Evolutionary conservation across 2,329 filamentous ascomycete species (phyloP).

Genomic region (Aspergillus tamarii): DNA sequence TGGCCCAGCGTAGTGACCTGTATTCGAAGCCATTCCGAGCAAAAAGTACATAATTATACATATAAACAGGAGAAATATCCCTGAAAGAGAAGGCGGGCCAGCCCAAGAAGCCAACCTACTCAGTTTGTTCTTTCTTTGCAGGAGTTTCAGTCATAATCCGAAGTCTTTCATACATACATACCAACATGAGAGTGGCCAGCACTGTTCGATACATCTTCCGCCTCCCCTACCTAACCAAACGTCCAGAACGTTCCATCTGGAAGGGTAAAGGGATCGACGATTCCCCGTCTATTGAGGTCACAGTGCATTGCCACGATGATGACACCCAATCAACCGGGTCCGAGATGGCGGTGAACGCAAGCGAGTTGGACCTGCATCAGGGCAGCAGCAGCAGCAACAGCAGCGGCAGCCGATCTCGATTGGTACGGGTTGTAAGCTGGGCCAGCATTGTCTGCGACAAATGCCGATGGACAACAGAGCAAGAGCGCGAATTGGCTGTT

Average conservation of each 20-base stretch:
- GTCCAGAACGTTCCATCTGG: constrained; percentile 14
- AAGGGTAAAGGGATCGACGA: constrained; percentile 19
- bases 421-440: constrained; percentile 35
- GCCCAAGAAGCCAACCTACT: neutral
- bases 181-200: constrained; percentile 23
- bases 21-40: neutral
- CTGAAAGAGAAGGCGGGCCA: neutral
- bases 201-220: constrained; percentile 25
- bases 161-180: neutral
- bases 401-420: constrained; percentile 17
- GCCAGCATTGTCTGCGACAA: constrained; percentile 32
- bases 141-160: neutral
- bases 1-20: constrained; percentile 5
- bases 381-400: constrained; percentile 15
- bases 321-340: constrained; percentile 6
- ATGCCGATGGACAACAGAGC: constrained; percentile 33
- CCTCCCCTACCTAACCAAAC: constrained; percentile 24
- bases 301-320: constrained; percentile 6
- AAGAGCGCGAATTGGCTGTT: constrained; percentile 32
- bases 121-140: neutral
- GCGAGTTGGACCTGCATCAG: constrained; percentile 16
- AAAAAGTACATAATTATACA: neutral
- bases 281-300: constrained; percentile 6
- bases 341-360: constrained; percentile 23
- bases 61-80: neutral